phyloP scores from a whole-genome alignment of 495 filamentous ascomycete genomes.

The Wilcoxina mikolae region DNA sequence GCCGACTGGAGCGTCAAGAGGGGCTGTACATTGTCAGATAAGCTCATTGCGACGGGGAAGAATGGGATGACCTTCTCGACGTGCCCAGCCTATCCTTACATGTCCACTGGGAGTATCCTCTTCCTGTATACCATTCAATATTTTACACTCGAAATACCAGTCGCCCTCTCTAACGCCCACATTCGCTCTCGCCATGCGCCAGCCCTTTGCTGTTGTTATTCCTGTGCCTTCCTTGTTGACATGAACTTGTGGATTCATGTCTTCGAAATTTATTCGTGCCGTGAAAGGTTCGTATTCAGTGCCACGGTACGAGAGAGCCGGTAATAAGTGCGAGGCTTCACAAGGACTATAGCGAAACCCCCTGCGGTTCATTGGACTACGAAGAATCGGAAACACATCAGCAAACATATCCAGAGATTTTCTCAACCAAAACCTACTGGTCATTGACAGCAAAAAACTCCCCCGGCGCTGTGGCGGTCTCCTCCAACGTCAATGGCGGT shows the following conservation, averaged over 20 bases:
- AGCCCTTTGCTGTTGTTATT: conserved; percentile 66
- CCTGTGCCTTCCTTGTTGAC: conserved; percentile 46
- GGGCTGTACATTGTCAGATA: conserved; percentile 10
- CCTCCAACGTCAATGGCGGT: conserved; percentile 14
- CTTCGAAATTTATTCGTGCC: conserved; percentile 77
- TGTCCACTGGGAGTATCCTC: conserved; percentile 43
- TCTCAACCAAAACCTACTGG: conserved; percentile 38
- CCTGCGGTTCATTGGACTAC: conserved; percentile 60
- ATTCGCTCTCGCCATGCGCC: conserved; percentile 73
- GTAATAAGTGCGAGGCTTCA: conserved; percentile 73
- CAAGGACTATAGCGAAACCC: conserved; percentile 75
- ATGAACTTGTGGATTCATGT: conserved; percentile 64
- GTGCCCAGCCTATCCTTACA: conserved; percentile 77
- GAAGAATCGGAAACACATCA: conserved; percentile 18
- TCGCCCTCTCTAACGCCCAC: conserved; percentile 80
- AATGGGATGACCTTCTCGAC: conserved; percentile 61
- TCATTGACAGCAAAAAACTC: conserved; percentile 50
- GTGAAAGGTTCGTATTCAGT: conserved; percentile 71
- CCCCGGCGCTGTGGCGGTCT: conserved; percentile 14
- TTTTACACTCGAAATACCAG: conserved; percentile 86
- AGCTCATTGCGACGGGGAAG: background rate
- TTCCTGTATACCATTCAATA: conserved; percentile 59
- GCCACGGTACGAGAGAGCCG: conserved; percentile 76
- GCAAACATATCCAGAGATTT: conserved; percentile 21
- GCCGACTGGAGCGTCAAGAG: conserved; percentile 80